Evolutionary conservation across 306 rosid species (phyloP), one percentile per base, ranked within the genome.

Genomic region (Inga leiocalycina): DNA sequence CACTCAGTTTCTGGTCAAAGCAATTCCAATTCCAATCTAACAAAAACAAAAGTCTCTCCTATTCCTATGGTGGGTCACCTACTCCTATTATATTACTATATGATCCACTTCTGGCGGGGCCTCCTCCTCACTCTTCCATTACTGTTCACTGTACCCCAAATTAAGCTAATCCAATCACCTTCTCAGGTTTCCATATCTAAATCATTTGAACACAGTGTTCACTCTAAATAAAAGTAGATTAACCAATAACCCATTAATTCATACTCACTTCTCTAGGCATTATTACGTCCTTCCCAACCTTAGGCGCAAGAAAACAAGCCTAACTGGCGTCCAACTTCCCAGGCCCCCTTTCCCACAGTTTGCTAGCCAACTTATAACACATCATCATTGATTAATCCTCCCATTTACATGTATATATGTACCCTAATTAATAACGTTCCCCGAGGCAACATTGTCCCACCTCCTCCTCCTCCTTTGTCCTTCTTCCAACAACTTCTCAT

Each of bases 31-130:
- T 86, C 82, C 84, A 79, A 79, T 49, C 65, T 32, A 77, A 59
- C 79, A 22, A 78, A 52, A 51, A 74, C 51, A 78, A 78, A 80
- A 83, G 30, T 77, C 83, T 74, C 82, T 65, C 80, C 57, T 77
- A 54, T 62, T 27, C 37, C 65, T 66, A 43, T 82, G 86, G 89
- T 85, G 89, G 94, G 90, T 84, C 91, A 89, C 86, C 90, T 83
- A 83, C 87, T 81, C 82, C 49, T 32, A 82, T 71, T 16, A 83
- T 59, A 69, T 66, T 79, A 84, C 81, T 27, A 64, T 35, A 74
- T 49, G 65, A 86, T 59, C 16, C 34, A 83, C 85, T 86, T 81
- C 84, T 81, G 82, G 88, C 83, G 89, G 93, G 71, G 72, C 84
- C 88, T 64, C 51, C 59, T 78, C 57, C 69, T 72, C 57, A 61